phyloP scores from a whole-genome alignment of 1,139 yeast genomes.

The Taphrina wiesneri region DNA sequence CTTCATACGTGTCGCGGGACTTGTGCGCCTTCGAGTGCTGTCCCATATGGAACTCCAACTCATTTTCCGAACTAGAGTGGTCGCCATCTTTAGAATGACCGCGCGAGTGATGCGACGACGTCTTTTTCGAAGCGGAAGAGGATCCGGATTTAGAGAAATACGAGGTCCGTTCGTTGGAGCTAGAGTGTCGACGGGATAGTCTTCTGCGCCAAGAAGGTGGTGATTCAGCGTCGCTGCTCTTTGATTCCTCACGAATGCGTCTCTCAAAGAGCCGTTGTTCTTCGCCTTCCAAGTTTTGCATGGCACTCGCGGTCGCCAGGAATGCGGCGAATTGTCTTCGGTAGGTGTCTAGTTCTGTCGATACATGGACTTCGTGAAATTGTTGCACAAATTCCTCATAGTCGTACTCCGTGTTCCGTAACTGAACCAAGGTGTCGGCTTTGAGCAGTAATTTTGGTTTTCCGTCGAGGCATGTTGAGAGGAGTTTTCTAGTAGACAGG shows the following conservation, averaged over 20 bases:
- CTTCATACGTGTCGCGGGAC: background rate
- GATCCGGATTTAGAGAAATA: background rate
- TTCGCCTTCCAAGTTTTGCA: constrained; percentile 14
- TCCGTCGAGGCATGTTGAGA: constrained; percentile 7
- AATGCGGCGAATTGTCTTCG: constrained; percentile 17
- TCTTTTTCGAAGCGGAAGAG: background rate
- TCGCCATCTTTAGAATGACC: background rate
- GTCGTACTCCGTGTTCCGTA: constrained; percentile 8
- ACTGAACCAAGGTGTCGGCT: constrained; percentile 26
- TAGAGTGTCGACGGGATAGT: background rate
- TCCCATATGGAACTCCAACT: constrained; percentile 4
- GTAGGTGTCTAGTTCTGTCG: constrained; percentile 10
- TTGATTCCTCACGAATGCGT: background rate
- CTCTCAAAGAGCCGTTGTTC: constrained; percentile 22
- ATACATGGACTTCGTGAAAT: constrained; percentile 15
- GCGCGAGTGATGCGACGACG: background rate
- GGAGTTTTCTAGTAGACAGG: constrained; percentile 4
- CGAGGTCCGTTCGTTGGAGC: background rate
- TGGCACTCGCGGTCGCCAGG: constrained; percentile 21
- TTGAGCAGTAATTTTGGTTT: constrained; percentile 7
- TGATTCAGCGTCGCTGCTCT: background rate
- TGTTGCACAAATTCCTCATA: constrained; percentile 1
- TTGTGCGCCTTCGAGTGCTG: background rate
- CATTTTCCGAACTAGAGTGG: background rate
- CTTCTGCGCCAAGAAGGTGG: background rate